Evolutionary conservation across 441 rosid genomes (phyloP), one percentile per base, ranked within the genome.

Genomic region (Pelargonium fulgidum): DNA sequence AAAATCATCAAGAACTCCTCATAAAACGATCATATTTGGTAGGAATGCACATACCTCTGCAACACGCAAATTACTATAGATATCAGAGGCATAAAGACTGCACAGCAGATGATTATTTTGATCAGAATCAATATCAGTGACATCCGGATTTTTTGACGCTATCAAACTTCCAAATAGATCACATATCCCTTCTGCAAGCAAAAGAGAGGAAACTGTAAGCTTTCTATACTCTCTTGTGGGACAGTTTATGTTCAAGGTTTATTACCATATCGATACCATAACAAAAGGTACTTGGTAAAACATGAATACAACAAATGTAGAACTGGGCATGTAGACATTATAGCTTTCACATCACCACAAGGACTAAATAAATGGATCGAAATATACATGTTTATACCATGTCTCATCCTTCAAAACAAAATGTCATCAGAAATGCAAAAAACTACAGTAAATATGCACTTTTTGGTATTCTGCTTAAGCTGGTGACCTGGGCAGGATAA

Each of bases 81-180:
- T 84, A 58, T 86, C 92, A 62, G 79, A 79, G 61, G 86, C 90
- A 79, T 90, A 90, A 52, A 83, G 82, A 78, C 91, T 79, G 77
- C 93, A 90, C 7, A 90, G 70, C 65, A 79, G 80, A 79, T 85
- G 90, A 77, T 90, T 84, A 73, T 81, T 85, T 69, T 71, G 67
- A 68, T 86, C 85, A 7, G 76, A 72, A 81, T 90, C 93, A 66
- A 90, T 86, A 79, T 88, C 86, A 4, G 72, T 63, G 71, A 76
- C 74, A 58, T 79, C 85, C 7, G 79, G 75, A 67, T 78, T 77
- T 77, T 75, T 72, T 47, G 81, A 78, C 48, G 26, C 69, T 56
- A 48, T 72, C 19, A 66, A 79, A 56, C 66, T 68, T 69, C 77
- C 79, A 62, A 71, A 70, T 72, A 76, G 67, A 68, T 65, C 70